phyloP scores from a whole-genome alignment of 768 basidiomycete genomes.

The Gloeopeniophorella convolvens region DNA sequence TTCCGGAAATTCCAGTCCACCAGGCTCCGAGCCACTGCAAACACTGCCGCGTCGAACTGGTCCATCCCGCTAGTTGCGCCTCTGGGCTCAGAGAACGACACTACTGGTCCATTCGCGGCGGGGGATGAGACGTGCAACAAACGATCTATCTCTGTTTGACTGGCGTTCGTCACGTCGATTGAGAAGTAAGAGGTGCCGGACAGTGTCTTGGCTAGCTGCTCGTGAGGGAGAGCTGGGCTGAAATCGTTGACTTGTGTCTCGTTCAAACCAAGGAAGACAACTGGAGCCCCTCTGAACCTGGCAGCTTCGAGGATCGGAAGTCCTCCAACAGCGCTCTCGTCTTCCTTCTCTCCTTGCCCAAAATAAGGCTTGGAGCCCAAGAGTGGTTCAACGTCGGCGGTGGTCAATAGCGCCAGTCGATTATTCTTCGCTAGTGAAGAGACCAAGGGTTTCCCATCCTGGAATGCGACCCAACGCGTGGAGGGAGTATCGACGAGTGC shows the following conservation, averaged over 20 bases:
- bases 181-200: slow-evolving; percentile 85
- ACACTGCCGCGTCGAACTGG: slow-evolving; percentile 62
- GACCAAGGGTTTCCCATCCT: slow-evolving; percentile 62
- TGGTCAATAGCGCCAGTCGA: slow-evolving; percentile 49
- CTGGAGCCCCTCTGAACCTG: slow-evolving; percentile 48
- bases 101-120: slow-evolving; percentile 31
- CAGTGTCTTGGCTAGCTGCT: slow-evolving; percentile 48
- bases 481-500: slow-evolving; percentile 51
- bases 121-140: slow-evolving; percentile 35
- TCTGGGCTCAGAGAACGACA: slow-evolving; percentile 65
- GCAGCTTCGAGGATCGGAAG: slow-evolving; percentile 42
- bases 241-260: slow-evolving; percentile 42
- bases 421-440: slow-evolving; percentile 30
- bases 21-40: slow-evolving; percentile 73
- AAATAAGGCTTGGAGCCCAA: slow-evolving; percentile 67
- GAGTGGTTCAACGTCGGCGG: slow-evolving; percentile 52
- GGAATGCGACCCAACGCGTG: slow-evolving; percentile 76
- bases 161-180: slow-evolving; percentile 58
- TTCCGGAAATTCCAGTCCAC: slow-evolving; percentile 92
- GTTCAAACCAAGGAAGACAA: slow-evolving; percentile 78
- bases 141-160: slow-evolving; percentile 37
- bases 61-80: slow-evolving; percentile 50
- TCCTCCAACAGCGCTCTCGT: slow-evolving; percentile 25
- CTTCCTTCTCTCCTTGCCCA: slow-evolving; percentile 53
- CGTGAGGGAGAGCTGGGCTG: slow-evolving; percentile 51